Evolutionary conservation across 805 yeast genomes (phyloP).

Genomic region (Pichia membranifaciens): DNA sequence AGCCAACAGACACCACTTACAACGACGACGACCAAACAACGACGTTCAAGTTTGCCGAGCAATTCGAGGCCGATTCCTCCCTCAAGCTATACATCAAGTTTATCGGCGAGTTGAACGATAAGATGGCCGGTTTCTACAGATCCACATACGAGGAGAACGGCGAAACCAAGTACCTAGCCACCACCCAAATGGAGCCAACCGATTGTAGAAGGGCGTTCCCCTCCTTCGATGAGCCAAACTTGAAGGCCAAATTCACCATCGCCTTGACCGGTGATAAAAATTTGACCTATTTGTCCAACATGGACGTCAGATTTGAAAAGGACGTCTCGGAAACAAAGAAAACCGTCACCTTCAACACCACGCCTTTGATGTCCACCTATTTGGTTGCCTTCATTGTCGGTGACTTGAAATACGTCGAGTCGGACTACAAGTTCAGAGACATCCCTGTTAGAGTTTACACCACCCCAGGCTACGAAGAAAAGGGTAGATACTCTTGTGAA

Average conservation of each 20-base stretch:
- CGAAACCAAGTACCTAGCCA: conserved; percentile 38
- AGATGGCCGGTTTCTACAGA: conserved; percentile 55
- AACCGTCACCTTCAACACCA: conserved; percentile 37
- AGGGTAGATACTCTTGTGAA: conserved; percentile 44
- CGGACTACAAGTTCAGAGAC: conserved; percentile 39
- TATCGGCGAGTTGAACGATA: conserved; percentile 42
- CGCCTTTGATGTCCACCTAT: conserved; percentile 53
- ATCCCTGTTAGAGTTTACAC: conserved; percentile 51
- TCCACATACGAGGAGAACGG: conserved; percentile 43
- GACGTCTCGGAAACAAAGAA: conserved; percentile 16
- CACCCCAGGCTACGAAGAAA: conserved; percentile 41
- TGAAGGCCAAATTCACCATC: conserved; percentile 52
- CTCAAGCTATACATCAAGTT: conserved; percentile 34
- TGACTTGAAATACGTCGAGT: conserved; percentile 49
- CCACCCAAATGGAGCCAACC: conserved; percentile 60
- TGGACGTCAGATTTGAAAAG: conserved; percentile 34
- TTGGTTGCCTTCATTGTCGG: conserved; percentile 55
- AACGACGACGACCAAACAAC: conserved; percentile 59
- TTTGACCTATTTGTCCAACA: conserved; percentile 42
- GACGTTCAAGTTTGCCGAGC: conserved; percentile 49
- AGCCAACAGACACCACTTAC: conserved; percentile 20
- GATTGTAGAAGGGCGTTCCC: conserved; percentile 59
- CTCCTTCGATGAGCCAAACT: conserved; percentile 51
- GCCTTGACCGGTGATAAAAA: conserved; percentile 33
- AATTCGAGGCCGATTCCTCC: conserved; percentile 24